A percentile compares a stretch with the other conserved stretches of the same genome.
Conservation (phyloP, 441 rosid species). For the Lepidium campestre region DNA sequence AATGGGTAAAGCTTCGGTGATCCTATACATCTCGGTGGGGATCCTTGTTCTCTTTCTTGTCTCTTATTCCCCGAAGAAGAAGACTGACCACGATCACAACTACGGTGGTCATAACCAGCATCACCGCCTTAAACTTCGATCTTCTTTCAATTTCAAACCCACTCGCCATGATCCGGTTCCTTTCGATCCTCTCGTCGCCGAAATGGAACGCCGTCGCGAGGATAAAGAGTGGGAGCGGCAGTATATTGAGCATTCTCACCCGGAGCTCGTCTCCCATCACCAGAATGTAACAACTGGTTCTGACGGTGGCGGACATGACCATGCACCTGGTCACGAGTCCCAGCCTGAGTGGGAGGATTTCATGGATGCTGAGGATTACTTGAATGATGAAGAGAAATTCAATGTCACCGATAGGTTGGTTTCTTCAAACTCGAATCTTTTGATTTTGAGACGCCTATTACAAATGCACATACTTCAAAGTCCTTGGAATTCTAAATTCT, state of each 20-base stretch:
- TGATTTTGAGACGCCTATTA: background rate
- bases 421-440: background rate
- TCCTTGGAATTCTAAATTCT: background rate
- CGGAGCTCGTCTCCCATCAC: constrained; percentile 32
- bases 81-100: constrained; percentile 26
- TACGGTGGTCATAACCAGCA: constrained; percentile 52
- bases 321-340: constrained; percentile 73
- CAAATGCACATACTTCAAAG: background rate
- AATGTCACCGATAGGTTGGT: constrained; percentile 73
- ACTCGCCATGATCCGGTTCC: constrained; percentile 54
- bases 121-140: constrained; percentile 69
- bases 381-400: constrained; percentile 80
- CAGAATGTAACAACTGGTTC: background rate
- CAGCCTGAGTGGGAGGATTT: constrained; percentile 98
- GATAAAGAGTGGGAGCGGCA: constrained; percentile 84
- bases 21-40: constrained; percentile 58
- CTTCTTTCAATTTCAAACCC: constrained; percentile 52
- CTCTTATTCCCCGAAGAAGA: constrained; percentile 56
- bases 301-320: constrained; percentile 8
- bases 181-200: constrained; percentile 85
- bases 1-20: constrained; percentile 51
- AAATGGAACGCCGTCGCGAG: constrained; percentile 83
- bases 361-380: constrained; percentile 86
- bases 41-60: constrained; percentile 58
- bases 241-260: constrained; percentile 58